phyloP scores from a whole-genome alignment of 169 alveolate species.

The Babesia gibsoni region DNA sequence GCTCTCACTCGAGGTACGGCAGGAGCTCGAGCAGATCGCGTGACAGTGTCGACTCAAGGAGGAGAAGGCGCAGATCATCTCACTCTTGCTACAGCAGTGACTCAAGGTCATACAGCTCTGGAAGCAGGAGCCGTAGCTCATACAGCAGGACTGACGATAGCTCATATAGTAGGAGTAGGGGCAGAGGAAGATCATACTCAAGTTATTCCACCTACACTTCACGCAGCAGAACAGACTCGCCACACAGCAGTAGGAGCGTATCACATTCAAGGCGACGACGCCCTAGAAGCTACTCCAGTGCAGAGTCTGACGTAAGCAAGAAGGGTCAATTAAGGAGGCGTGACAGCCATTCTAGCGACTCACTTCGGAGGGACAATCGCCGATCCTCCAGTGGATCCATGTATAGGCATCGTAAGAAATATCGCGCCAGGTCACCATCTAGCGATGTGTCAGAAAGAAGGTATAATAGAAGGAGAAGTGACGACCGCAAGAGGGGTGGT shows the following conservation, averaged over 20 bases:
- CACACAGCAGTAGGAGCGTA: not conserved
- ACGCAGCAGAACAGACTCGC: not conserved
- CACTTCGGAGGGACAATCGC: too few species aligned
- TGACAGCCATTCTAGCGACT: not conserved
- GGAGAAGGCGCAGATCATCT: conserved; percentile 1
- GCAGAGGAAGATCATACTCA: not conserved
- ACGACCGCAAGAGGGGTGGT: conserved; percentile 10
- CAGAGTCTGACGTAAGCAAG: not conserved
- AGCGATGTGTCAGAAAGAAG: conserved; percentile 6
- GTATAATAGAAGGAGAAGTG: conserved; percentile 7
- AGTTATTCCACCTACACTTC: not conserved
- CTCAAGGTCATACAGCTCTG: not conserved
- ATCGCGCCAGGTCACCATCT: not conserved
- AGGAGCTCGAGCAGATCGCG: not conserved
- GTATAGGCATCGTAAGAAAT: not conserved
- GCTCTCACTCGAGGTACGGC: conserved; percentile 1
- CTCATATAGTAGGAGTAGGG: not conserved
- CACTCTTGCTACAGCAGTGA: not conserved
- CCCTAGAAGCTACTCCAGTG: not conserved
- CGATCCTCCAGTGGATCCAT: too few species aligned
- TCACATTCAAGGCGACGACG: not conserved
- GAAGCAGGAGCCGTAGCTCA: not conserved
- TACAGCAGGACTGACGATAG: not conserved
- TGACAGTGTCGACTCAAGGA: not conserved
- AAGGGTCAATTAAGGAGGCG: too few species aligned